A percentile compares a stretch with the other conserved stretches of the same genome.
Evolutionary conservation across 192 early-diverging fungal genomes (phyloP).

Genomic region (Coemansia sp.): DNA sequence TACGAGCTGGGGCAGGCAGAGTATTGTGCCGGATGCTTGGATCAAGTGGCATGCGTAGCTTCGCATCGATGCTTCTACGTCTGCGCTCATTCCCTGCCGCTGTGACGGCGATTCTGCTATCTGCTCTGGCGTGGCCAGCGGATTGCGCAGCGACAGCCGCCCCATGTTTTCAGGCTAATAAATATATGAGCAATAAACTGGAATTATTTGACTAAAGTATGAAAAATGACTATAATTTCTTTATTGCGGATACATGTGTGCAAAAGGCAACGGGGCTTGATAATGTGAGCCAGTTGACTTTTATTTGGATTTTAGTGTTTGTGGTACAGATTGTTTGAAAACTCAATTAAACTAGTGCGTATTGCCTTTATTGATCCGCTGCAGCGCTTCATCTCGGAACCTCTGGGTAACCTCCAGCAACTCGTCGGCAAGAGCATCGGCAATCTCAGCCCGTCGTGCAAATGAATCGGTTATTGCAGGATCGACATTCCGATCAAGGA

Average conservation of each 20-base stretch:
- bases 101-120: constrained; percentile 66
- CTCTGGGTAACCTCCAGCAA: constrained; percentile 1
- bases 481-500: neutral
- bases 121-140: constrained; percentile 72
- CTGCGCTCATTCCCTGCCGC: constrained; percentile 58
- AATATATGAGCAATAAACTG: too few species aligned
- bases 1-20: constrained; percentile 81
- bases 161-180: constrained; percentile 18
- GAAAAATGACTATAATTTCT: too few species aligned
- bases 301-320: too few species aligned
- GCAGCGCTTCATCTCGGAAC: neutral
- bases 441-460: neutral
- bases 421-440: neutral
- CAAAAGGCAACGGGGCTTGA: too few species aligned
- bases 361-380: neutral
- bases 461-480: neutral
- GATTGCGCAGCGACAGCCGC: constrained; percentile 74
- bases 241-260: too few species aligned
- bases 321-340: too few species aligned
- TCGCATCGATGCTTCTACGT: constrained; percentile 73
- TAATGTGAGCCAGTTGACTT: too few species aligned
- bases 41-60: constrained; percentile 81
- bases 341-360: too few species aligned
- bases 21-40: constrained; percentile 75
- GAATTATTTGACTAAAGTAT: too few species aligned